Percentiles rank a stretch among this genome's conserved stretches.
These are phyloP conservation scores for Microstroma glucosiphilum DNA, from an alignment of 1,284 basidiomycete genomes.

Conservation along the genomic window DNA sequence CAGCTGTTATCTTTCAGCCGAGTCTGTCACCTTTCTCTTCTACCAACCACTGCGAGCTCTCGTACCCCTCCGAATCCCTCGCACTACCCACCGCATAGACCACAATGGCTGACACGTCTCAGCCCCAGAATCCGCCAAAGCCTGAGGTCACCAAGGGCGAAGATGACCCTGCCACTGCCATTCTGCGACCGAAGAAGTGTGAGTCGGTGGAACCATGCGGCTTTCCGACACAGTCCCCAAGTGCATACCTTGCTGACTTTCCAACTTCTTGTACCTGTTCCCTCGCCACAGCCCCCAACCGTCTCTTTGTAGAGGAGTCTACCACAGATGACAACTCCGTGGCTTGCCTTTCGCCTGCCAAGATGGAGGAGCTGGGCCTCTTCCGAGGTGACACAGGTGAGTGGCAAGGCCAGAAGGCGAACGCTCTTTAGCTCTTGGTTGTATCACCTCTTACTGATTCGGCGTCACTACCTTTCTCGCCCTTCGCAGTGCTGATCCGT, in stretches of 20 bases:
- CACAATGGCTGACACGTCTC: slow-evolving; percentile 29
- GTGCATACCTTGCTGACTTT: neutral
- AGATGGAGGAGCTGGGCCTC: slow-evolving; percentile 88
- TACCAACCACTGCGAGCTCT: neutral
- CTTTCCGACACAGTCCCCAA: neutral
- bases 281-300: slow-evolving; percentile 32
- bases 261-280: neutral
- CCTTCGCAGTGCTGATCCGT: slow-evolving; percentile 26
- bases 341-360: slow-evolving; percentile 86
- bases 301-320: slow-evolving; percentile 50
- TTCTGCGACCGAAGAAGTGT: slow-evolving; percentile 46
- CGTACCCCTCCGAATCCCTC: neutral
- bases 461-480: neutral
- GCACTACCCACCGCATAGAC: slow-evolving; percentile 4
- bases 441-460: neutral
- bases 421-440: neutral
- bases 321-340: slow-evolving; percentile 59
- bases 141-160: slow-evolving; percentile 24
- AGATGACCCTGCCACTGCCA: slow-evolving; percentile 47
- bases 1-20: no score
- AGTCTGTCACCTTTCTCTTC: neutral
- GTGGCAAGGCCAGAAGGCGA: slow-evolving; percentile 3
- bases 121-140: slow-evolving; percentile 18
- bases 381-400: slow-evolving; percentile 76
- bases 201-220: no score